These are phyloP conservation scores for Gonium pectorale DNA, from an alignment of 139 green algal genomes.

Conservation along the genomic window DNA sequence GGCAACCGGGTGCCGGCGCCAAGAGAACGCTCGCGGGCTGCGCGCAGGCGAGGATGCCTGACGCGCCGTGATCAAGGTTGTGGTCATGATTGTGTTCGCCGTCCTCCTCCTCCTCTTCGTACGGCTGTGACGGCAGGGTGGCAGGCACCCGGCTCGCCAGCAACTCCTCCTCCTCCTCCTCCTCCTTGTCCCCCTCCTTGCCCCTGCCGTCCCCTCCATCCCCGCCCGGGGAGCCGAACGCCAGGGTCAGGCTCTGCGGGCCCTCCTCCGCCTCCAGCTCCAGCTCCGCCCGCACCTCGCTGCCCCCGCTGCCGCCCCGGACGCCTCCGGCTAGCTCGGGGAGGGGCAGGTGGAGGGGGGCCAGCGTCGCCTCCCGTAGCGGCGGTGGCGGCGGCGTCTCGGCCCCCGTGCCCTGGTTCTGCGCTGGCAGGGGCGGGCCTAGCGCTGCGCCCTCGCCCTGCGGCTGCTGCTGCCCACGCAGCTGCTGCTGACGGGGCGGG, in stretches of 20 bases:
- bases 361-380: background rate
- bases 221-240: background rate
- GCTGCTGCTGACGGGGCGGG: background rate
- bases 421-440: background rate
- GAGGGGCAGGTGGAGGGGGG: background rate
- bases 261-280: background rate
- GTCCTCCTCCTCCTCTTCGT: background rate
- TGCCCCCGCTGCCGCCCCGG: too few species aligned
- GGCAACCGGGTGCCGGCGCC: background rate
- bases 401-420: background rate
- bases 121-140: background rate
- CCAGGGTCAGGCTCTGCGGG: background rate
- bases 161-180: background rate
- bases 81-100: background rate
- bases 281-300: background rate
- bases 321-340: too few species aligned
- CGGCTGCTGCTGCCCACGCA: background rate
- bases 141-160: background rate
- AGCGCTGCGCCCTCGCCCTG: background rate
- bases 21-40: background rate
- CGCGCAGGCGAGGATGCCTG: background rate
- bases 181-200: background rate
- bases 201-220: background rate
- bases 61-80: background rate
- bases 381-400: background rate